These are phyloP conservation scores for Paramecium tetraurelia DNA, from an alignment of 73 alveolate genomes.

Conservation along the genomic window DNA sequence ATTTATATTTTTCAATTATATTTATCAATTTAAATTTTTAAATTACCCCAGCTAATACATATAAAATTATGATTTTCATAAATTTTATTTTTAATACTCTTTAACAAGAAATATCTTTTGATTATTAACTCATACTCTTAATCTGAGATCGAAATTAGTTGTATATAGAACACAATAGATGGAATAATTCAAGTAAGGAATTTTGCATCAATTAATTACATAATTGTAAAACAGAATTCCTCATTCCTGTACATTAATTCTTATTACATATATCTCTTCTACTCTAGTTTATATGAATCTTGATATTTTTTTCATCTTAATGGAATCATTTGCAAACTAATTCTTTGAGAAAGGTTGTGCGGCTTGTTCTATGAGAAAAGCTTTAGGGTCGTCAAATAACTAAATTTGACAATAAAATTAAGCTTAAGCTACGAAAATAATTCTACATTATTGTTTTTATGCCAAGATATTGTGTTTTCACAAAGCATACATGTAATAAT, in stretches of 20 bases:
- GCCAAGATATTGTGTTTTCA: background rate
- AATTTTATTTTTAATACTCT: background rate
- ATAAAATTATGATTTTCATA: too few species aligned
- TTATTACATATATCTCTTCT: background rate
- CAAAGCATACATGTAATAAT: background rate
- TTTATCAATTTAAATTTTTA: too few species aligned
- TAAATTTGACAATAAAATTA: background rate
- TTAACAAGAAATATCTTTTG: conserved; percentile 1
- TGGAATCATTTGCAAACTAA: background rate
- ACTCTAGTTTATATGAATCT: background rate
- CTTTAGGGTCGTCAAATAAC: background rate
- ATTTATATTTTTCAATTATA: too few species aligned
- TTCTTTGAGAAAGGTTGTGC: background rate
- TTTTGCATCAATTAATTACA: background rate
- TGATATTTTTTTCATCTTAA: background rate
- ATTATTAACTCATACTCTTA: background rate
- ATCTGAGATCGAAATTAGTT: background rate
- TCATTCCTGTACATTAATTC: background rate
- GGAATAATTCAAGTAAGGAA: conserved; percentile 9
- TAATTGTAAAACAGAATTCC: background rate
- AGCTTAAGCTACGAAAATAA: background rate
- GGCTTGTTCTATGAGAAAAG: background rate
- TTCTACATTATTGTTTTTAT: background rate
- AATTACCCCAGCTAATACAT: too few species aligned
- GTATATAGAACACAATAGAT: background rate